Evolutionary conservation across 2,329 filamentous ascomycete species (phyloP), one percentile per base, ranked within the genome.

Genomic region (Parafenestella ontariensis): DNA sequence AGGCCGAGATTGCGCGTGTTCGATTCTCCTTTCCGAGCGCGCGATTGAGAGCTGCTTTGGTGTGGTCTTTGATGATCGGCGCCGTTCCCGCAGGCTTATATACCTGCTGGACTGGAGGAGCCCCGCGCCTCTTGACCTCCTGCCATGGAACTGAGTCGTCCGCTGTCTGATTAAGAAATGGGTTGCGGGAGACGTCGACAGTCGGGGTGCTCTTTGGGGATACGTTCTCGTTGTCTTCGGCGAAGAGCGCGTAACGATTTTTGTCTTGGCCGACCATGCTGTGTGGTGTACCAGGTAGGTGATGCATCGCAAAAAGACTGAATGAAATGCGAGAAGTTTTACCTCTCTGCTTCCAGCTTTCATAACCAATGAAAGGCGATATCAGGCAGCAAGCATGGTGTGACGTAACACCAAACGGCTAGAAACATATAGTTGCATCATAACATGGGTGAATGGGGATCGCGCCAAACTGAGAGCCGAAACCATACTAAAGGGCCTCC

Each of bases 171-270:
- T 69, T 70, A 9, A 62, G 40, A 15, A 70, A 70, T 0, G 64
- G 58, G 29, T 62, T 68, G 18, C 52, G 40, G 5, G 52, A 43
- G 0, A 41, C 37, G n/a, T 62, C 55, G 10, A 48, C 23, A 11
- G 42, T 23, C n/a, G 56, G 21, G 26, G 18, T 42, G 15, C 33
- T 36, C 11, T 18, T 21, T 3, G 62, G 45, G 3, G 43, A 24
- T 17, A 17, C 40, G 9, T 52, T 57, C 5, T 58, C 57, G 17
- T 65, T 57, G 5, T 52, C 31, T 2, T 61, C 60, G 7, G 50
- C 44, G 28, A 71, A 66, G 11, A 70, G 50, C 24, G 67, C 63
- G 46, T 66, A 72, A 20, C 69, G 67, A 28, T 72, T 72, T 29
- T 46, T 31, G 29, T 43, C 37, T 23, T 56, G 41, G 20, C 54